Percentiles rank a stretch among this genome's conserved stretches.
These are phyloP conservation scores for Petasospora fabianii DNA, from an alignment of 1,139 yeast genomes.

Conservation along the genomic window DNA sequence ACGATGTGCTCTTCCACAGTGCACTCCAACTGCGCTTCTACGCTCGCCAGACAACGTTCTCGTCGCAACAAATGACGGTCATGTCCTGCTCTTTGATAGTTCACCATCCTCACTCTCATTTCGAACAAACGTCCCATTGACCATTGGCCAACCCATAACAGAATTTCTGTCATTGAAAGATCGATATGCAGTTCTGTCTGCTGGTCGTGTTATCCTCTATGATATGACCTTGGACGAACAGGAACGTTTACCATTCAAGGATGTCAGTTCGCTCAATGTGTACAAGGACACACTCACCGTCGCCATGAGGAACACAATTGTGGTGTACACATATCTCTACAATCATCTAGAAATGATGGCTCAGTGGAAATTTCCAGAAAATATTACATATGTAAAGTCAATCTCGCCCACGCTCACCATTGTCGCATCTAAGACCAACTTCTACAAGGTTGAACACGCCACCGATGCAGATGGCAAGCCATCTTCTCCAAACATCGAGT, in stretches of 20 bases:
- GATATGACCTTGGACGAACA: conserved; percentile 10
- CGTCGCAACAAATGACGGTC: conserved; percentile 9
- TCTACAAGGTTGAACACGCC: conserved; percentile 8
- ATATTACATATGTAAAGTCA: conserved; percentile 11
- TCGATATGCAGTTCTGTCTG: not conserved
- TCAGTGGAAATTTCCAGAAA: conserved; percentile 18
- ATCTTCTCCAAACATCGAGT: conserved; percentile 2
- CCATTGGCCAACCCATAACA: conserved; percentile 5
- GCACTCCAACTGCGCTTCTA: conserved; percentile 10
- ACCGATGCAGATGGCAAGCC: not conserved
- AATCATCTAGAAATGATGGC: conserved; percentile 16
- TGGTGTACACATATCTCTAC: conserved; percentile 7
- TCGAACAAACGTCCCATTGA: conserved; percentile 4
- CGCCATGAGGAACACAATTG: conserved; percentile 15
- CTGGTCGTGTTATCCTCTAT: conserved; percentile 6
- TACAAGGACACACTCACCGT: conserved; percentile 7
- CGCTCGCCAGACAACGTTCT: conserved; percentile 2
- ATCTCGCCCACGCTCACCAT: conserved; percentile 5
- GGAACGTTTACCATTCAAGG: conserved; percentile 21
- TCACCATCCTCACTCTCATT: conserved; percentile 1
- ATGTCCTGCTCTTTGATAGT: conserved; percentile 6
- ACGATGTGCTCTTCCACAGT: conserved; percentile 1
- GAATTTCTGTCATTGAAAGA: not conserved
- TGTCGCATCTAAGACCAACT: conserved; percentile 12
- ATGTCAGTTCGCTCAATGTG: conserved; percentile 12